Evolutionary conservation across 1,284 basidiomycete genomes (phyloP).

Genomic region (Cryptococcus floricola): DNA sequence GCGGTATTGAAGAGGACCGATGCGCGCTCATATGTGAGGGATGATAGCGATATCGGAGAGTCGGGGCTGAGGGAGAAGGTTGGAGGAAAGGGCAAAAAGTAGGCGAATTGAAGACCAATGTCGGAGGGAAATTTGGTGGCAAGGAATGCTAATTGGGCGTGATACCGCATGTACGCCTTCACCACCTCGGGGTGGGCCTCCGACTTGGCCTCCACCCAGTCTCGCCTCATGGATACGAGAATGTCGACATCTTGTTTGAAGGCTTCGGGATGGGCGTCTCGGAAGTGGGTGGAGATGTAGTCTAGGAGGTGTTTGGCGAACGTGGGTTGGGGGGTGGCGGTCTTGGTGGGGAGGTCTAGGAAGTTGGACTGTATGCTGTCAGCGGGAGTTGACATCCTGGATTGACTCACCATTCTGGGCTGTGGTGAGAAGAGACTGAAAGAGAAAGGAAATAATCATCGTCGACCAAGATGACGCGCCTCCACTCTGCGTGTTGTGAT

Average conservation of each 20-base stretch:
- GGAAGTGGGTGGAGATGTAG: constrained; percentile 66
- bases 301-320: constrained; percentile 60
- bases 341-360: constrained; percentile 72
- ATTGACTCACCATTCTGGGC: background rate
- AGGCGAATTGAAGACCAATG: constrained; percentile 71
- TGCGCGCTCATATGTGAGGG: constrained; percentile 72
- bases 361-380: constrained; percentile 55
- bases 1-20: constrained; percentile 78
- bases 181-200: constrained; percentile 54
- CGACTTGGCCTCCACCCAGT: constrained; percentile 57
- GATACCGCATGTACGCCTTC: constrained; percentile 57
- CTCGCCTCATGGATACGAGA: constrained; percentile 67
- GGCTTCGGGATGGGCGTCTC: constrained; percentile 80
- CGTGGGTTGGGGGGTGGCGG: constrained; percentile 57
- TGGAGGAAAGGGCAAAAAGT: constrained; percentile 64
- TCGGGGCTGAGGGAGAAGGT: constrained; percentile 51
- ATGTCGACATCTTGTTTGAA: constrained; percentile 72
- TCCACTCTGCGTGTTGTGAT: background rate
- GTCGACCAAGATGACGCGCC: background rate
- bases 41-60: constrained; percentile 63
- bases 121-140: constrained; percentile 67
- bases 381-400: background rate
- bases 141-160: constrained; percentile 79
- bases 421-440: background rate
- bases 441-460: background rate